A percentile compares a stretch with the other conserved stretches of the same genome.
Evolutionary conservation across 306 rosid species (phyloP).

Genomic region (Quercus parvula): DNA sequence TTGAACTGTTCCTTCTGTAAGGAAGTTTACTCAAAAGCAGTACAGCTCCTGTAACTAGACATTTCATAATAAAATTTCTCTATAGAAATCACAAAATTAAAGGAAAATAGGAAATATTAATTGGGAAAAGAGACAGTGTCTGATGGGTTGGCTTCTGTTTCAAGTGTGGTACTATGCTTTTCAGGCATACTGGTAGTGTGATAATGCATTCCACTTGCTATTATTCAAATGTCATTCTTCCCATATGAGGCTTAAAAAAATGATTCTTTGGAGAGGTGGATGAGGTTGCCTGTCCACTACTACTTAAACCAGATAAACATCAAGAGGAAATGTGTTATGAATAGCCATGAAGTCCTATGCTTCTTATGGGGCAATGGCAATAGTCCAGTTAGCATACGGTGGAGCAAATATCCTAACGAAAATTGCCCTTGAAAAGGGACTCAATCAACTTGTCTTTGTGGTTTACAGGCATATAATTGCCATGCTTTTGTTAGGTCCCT

Average conservation of each 20-base stretch:
- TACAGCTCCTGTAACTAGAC: too few species aligned
- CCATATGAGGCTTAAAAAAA: neutral
- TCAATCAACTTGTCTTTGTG: slow-evolving; percentile 30
- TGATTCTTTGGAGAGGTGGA: neutral
- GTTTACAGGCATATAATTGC: slow-evolving; percentile 33
- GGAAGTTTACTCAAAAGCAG: too few species aligned
- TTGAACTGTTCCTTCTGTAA: too few species aligned
- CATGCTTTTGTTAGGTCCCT: slow-evolving; percentile 23
- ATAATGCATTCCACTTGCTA: neutral
- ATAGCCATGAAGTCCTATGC: slow-evolving; percentile 12
- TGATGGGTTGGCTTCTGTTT: too few species aligned
- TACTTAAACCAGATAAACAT: neutral
- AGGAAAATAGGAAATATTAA: too few species aligned
- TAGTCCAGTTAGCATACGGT: slow-evolving; percentile 16
- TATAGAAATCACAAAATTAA: too few species aligned
- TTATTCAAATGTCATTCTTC: neutral
- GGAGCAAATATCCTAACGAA: slow-evolving; percentile 23
- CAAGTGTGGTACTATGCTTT: neutral
- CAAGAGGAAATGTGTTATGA: neutral
- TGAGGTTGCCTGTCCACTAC: neutral
- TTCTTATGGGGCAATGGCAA: slow-evolving; percentile 19
- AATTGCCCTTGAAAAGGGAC: slow-evolving; percentile 23
- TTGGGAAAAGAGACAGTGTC: too few species aligned
- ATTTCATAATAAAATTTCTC: too few species aligned
- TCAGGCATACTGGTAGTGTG: neutral